phyloP scores from a whole-genome alignment of 805 yeast species.

The Brettanomyces bruxellensis region DNA sequence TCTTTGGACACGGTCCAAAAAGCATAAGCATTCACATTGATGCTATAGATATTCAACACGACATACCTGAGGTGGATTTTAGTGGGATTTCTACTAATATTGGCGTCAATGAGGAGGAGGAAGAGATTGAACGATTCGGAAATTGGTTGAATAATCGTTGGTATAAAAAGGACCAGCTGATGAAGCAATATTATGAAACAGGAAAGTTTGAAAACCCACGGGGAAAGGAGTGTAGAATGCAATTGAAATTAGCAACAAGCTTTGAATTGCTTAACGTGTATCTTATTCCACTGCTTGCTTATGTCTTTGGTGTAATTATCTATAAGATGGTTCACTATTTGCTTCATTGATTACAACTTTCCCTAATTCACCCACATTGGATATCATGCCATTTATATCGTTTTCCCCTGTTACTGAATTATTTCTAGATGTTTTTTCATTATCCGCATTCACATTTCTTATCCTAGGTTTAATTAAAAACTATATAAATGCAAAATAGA shows the following conservation, averaged over 20 bases:
- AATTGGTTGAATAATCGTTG: constrained; percentile 70
- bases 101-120: constrained; percentile 31
- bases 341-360: background rate
- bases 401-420: too few relatives aligned
- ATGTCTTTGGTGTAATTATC: constrained; percentile 2
- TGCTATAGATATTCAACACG: constrained; percentile 34
- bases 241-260: constrained; percentile 14
- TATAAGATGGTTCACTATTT: constrained; percentile 1
- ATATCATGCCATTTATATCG: too few relatives aligned
- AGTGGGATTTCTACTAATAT: constrained; percentile 28
- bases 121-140: constrained; percentile 41
- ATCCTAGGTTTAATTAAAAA: too few relatives aligned
- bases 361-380: too few relatives aligned
- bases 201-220: constrained; percentile 38
- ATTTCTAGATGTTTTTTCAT: too few relatives aligned
- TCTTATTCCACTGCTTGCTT: constrained; percentile 14
- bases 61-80: constrained; percentile 21
- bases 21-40: constrained; percentile 57
- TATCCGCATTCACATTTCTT: too few relatives aligned
- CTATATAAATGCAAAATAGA: background rate
- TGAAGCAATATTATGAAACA: constrained; percentile 50
- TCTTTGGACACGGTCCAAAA: constrained; percentile 66
- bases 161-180: constrained; percentile 65
- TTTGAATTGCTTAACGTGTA: constrained; percentile 21
- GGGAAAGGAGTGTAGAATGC: constrained; percentile 11